These are phyloP conservation scores for Sistotremastrum niveocremeum DNA, from an alignment of 768 basidiomycete genomes.

Conservation along the genomic window DNA sequence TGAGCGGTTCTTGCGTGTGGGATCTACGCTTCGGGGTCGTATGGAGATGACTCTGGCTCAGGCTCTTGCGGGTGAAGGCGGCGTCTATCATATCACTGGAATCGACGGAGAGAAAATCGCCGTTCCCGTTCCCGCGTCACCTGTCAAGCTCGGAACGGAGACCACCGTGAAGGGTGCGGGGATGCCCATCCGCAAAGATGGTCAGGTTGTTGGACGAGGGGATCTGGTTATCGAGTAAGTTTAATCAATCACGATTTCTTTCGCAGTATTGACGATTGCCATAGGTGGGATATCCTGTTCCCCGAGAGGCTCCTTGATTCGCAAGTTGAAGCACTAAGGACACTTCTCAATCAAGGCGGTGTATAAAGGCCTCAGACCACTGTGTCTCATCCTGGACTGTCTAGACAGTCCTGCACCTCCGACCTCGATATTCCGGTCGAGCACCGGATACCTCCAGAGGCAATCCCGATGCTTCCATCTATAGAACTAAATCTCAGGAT, in stretches of 20 bases:
- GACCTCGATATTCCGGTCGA: too few relatives aligned
- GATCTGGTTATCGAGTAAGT: constrained; percentile 52
- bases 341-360: too few relatives aligned
- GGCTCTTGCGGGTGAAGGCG: constrained; percentile 30
- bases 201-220: constrained; percentile 40
- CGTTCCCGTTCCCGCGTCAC: constrained; percentile 39
- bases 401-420: too few relatives aligned
- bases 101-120: constrained; percentile 43
- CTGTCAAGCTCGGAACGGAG: constrained; percentile 30
- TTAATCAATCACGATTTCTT: neutral
- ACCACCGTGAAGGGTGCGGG: constrained; percentile 45
- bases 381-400: too few relatives aligned
- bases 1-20: constrained; percentile 39
- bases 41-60: constrained; percentile 46
- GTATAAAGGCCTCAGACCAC: too few relatives aligned
- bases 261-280: too few relatives aligned
- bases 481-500: too few relatives aligned
- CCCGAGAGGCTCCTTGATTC: too few relatives aligned
- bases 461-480: too few relatives aligned
- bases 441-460: too few relatives aligned
- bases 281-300: too few relatives aligned
- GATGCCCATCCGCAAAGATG: constrained; percentile 51
- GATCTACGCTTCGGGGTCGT: constrained; percentile 42
- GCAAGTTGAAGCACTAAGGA: too few relatives aligned
- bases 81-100: constrained; percentile 37